Conservation (phyloP, 2,329 filamentous ascomycete genomes). For the Ophiostoma sp. region DNA sequence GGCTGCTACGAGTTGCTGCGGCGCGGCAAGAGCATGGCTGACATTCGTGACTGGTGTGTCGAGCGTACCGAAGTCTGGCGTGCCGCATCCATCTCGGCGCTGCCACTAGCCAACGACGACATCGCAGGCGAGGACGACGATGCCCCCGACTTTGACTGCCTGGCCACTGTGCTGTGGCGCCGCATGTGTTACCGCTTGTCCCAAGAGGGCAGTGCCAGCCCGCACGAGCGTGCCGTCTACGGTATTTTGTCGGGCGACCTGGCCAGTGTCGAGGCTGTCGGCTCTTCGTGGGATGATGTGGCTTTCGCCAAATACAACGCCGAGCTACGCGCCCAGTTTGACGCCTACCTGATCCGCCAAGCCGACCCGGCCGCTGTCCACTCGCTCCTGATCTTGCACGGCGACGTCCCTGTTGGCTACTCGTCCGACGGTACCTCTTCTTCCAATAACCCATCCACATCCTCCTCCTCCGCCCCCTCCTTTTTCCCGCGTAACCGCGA, state of each 20-base stretch:
- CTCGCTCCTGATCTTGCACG: slow-evolving; percentile 28
- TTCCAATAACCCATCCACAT: not conserved
- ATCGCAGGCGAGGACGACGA: slow-evolving; percentile 48
- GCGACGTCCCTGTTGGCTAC: slow-evolving; percentile 26
- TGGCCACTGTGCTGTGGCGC: slow-evolving; percentile 66
- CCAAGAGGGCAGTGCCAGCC: slow-evolving; percentile 67
- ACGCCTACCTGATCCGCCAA: slow-evolving; percentile 31
- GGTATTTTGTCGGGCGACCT: slow-evolving; percentile 86
- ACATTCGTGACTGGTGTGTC: slow-evolving; percentile 82
- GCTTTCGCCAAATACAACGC: slow-evolving; percentile 33
- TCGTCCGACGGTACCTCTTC: not conserved
- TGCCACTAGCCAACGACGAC: slow-evolving; percentile 57
- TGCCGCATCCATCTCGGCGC: slow-evolving; percentile 75
- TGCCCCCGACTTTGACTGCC: slow-evolving; percentile 44
- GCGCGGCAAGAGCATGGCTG: slow-evolving; percentile 70
- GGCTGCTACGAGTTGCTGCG: slow-evolving; percentile 93
- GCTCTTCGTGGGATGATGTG: slow-evolving; percentile 50
- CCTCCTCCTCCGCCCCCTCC: not conserved
- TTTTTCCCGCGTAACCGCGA: slow-evolving; percentile 21
- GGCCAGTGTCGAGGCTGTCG: slow-evolving; percentile 65
- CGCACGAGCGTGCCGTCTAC: slow-evolving; percentile 87
- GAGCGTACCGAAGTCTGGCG: slow-evolving; percentile 88
- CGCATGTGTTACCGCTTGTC: slow-evolving; percentile 73
- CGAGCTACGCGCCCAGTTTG: slow-evolving; percentile 33
- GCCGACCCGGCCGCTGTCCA: slow-evolving; percentile 28